Base-by-base conservation (phyloP, 306 rosid genomes). In the Pyrus betulifolia region DNA sequence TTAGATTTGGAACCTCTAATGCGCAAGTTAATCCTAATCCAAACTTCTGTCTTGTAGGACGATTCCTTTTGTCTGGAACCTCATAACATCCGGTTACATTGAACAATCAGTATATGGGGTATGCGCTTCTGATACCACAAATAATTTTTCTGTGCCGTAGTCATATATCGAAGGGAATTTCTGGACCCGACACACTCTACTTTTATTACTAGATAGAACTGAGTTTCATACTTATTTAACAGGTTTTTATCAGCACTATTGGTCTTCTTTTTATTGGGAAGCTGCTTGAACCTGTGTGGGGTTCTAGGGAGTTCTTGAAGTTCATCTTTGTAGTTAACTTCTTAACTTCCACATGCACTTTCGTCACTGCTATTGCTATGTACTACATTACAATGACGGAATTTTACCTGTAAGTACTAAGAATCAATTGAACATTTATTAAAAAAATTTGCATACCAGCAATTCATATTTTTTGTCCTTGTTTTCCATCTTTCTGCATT, bases 271-370 rank as follows among this genome's bases (percentile, higher is more conserved):
- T 91, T 55, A 82, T 90, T 58, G 98, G 98, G 76, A 94, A 94
- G 91, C 88, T 91, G 77, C 97, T 94, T 78, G 97, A 91, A 74
- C 96, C 98, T 81, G 81, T 91, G 57, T 94, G 98, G 98, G 97
- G 98, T 67, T 80, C 98, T 59, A 88, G 82, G 87, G 98, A 94
- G 85, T 90, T 94, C 81, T 74, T 94, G 60, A 94, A 94, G 88
- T 94, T 94, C 90, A 89, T 94, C 86, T 89, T 94, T 83, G 76
- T 90, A 18, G 91, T 90, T 74, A 94, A 94, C 87, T 78, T 85
- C 84, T 85, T 91, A 27, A 90, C 95, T 75, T 94, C 91, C 68
- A 62, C 87, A 23, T 94, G 89, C 69, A 87, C 90, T 81, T 94
- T 94, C 81, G 81, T 89, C 82, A 94, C 97, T 65, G 97, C 98